Percentiles rank a stretch among this genome's conserved stretches.
Conservation (phyloP, 179 eudicot species). For the Camellia oleifera region DNA sequence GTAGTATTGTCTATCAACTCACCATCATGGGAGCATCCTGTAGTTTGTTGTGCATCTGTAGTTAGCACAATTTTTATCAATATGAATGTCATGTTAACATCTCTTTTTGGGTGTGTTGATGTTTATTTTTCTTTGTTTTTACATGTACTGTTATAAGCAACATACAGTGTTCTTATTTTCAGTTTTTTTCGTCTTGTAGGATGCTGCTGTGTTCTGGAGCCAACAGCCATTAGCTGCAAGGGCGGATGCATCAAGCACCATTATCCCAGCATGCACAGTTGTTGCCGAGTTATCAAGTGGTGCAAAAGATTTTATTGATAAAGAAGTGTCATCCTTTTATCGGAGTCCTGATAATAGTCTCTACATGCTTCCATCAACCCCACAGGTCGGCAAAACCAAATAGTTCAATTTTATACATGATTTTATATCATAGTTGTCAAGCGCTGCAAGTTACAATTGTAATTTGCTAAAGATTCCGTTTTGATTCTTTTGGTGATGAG, state of each 20-base stretch:
- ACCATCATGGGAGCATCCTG: neutral
- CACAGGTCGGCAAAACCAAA: conserved; percentile 56
- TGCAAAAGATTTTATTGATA: conserved; percentile 80
- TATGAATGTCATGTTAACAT: neutral
- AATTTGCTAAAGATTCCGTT: neutral
- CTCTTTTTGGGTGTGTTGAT: neutral
- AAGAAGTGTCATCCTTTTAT: conserved; percentile 77
- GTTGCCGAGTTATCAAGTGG: conserved; percentile 61
- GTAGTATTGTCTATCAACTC: neutral
- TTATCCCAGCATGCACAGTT: conserved; percentile 79
- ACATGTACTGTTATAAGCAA: neutral
- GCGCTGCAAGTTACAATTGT: neutral
- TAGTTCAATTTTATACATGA: neutral
- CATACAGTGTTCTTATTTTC: neutral
- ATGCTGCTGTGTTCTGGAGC: conserved; percentile 94
- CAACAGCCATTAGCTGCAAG: conserved; percentile 95
- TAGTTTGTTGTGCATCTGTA: neutral
- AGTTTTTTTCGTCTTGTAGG: conserved; percentile 43
- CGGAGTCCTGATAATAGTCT: conserved; percentile 84
- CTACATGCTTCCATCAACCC: conserved; percentile 95
- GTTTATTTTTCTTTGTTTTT: neutral
- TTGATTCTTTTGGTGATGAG: neutral
- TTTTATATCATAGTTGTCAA: neutral
- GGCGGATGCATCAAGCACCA: conserved; percentile 92
- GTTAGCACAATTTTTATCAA: neutral